Evolutionary conservation across 2,329 filamentous ascomycete species (phyloP).

Genomic region (Aspergillus melleus): DNA sequence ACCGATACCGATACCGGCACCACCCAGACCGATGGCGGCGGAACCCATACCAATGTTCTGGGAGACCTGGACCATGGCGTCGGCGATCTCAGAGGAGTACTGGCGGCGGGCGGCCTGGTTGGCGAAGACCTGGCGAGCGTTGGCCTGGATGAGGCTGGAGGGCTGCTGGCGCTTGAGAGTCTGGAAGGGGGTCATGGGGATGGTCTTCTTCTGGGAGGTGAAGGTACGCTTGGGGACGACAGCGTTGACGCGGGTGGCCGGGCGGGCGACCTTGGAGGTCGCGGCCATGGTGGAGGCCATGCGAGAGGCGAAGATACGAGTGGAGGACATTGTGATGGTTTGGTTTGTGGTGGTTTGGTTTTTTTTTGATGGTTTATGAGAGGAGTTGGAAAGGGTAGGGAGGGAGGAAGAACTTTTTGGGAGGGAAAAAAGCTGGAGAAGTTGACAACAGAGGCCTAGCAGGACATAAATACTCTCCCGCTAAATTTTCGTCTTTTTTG

Average conservation of each 20-base stretch:
- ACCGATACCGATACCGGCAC: slow-evolving; percentile 94
- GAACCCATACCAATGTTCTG: slow-evolving; percentile 88
- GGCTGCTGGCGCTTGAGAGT: slow-evolving; percentile 73
- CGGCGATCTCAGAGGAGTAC: slow-evolving; percentile 84
- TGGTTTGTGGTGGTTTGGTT: slow-evolving; percentile 9
- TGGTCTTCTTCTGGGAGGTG: slow-evolving; percentile 43
- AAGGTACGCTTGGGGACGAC: slow-evolving; percentile 71
- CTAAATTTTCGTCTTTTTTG: slow-evolving; percentile 39
- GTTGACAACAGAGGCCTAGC: slow-evolving; percentile 29
- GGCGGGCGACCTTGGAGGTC: slow-evolving; percentile 78
- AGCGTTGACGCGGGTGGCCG: slow-evolving; percentile 66
- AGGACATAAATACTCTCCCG: slow-evolving; percentile 40
- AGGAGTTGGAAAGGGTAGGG: slow-evolving; percentile 26
- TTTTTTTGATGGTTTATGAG: slow-evolving; percentile 17
- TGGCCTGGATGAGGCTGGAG: slow-evolving; percentile 65
- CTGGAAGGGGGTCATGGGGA: slow-evolving; percentile 60
- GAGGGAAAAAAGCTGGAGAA: slow-evolving; percentile 37
- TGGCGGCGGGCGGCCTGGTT: slow-evolving; percentile 66
- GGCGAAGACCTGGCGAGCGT: slow-evolving; percentile 60
- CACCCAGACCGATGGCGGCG: slow-evolving; percentile 87
- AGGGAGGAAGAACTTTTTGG: slow-evolving; percentile 31
- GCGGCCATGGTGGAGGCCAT: slow-evolving; percentile 65
- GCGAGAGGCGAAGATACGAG: slow-evolving; percentile 75
- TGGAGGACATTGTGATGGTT: slow-evolving; percentile 75
- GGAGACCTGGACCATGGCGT: slow-evolving; percentile 84